phyloP scores from a whole-genome alignment of 352 stramenopile species.

The Globisporangium cederbergense region DNA sequence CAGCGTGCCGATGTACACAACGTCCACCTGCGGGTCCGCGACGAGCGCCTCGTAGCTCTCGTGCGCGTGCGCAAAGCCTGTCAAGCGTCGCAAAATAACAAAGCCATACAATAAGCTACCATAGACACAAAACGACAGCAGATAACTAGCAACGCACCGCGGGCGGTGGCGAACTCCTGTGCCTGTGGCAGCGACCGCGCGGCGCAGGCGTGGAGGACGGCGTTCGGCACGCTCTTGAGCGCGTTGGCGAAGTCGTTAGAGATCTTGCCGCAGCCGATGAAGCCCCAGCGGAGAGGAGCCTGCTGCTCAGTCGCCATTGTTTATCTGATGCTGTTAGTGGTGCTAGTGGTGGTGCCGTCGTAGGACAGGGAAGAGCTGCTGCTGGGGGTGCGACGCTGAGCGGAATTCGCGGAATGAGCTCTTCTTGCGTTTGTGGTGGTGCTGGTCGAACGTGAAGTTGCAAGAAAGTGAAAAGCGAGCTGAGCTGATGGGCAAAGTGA shows the following conservation, averaged over 20 bases:
- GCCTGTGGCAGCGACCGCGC: slow-evolving; percentile 34
- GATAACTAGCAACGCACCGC: slow-evolving; percentile 16
- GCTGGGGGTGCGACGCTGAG: not conserved
- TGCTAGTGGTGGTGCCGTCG: not conserved
- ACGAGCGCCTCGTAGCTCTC: slow-evolving; percentile 81
- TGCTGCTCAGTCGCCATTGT: not conserved
- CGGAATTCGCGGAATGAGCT: not conserved
- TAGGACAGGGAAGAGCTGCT: not conserved
- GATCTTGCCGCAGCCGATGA: slow-evolving; percentile 55
- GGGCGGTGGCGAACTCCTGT: slow-evolving; percentile 30
- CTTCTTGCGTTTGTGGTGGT: not conserved
- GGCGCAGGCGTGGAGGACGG: slow-evolving; percentile 37
- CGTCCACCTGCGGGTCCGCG: slow-evolving; percentile 69
- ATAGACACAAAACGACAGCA: not conserved
- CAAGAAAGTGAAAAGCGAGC: not conserved
- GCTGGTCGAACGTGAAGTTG: not conserved
- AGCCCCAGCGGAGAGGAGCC: slow-evolving; percentile 33
- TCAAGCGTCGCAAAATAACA: not conserved
- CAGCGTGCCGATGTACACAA: slow-evolving; percentile 88
- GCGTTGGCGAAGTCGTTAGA: slow-evolving; percentile 43
- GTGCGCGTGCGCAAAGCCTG: slow-evolving; percentile 54
- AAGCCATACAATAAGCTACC: not conserved
- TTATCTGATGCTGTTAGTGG: not conserved
- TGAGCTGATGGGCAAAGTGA: not conserved
- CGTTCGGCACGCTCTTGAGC: slow-evolving; percentile 27